These are phyloP conservation scores for Populus ilicifolia DNA, from an alignment of 345 rosid genomes.

Conservation along the genomic window DNA sequence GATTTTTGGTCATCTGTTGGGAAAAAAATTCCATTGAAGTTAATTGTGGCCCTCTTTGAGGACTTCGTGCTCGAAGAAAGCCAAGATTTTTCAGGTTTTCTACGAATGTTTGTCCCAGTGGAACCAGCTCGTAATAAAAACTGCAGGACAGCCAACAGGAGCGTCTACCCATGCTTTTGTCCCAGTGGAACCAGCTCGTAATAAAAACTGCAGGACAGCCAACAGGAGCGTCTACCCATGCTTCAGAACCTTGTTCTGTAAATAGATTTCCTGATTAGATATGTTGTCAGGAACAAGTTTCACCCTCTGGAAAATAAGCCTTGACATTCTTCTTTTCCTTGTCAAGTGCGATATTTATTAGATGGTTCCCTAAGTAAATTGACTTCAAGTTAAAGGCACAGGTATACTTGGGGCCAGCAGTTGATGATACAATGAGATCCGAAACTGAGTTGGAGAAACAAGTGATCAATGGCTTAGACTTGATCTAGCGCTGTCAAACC, in stretches of 20 bases:
- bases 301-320: constrained; percentile 59
- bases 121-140: constrained; percentile 57
- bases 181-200: constrained; percentile 47
- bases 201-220: constrained; percentile 67
- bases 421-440: not conserved
- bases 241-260: constrained; percentile 36
- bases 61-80: constrained; percentile 20
- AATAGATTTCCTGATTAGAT: constrained; percentile 55
- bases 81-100: constrained; percentile 40
- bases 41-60: not conserved
- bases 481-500: not conserved
- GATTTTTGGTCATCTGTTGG: not conserved
- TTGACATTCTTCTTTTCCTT: constrained; percentile 48
- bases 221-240: constrained; percentile 53
- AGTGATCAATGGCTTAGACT: not conserved
- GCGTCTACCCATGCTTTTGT: constrained; percentile 51
- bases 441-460: not conserved
- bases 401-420: too few species aligned
- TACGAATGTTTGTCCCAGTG: constrained; percentile 44
- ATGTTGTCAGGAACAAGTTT: constrained; percentile 49
- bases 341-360: constrained; percentile 36
- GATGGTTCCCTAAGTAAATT: constrained; percentile 1
- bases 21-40: not conserved
- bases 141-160: constrained; percentile 61
- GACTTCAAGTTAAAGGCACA: not conserved